Evolutionary conservation across 345 rosid species (phyloP).

Genomic region (Bruguiera sexangula): DNA sequence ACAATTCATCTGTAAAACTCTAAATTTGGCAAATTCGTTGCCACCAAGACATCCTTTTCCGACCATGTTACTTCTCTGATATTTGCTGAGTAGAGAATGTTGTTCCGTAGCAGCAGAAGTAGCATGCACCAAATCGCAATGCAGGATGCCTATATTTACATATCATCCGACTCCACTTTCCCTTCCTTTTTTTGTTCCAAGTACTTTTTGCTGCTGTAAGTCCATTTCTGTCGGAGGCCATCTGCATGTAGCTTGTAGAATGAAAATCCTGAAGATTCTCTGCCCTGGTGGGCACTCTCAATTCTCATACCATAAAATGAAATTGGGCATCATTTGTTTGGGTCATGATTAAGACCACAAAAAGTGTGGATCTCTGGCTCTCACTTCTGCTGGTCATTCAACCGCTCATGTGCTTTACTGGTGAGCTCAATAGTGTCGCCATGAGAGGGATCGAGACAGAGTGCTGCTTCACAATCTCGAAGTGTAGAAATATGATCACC

Average conservation of each 20-base stretch:
- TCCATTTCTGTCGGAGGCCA: constrained; percentile 9
- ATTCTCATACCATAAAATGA: too few relatives aligned
- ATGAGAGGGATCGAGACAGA: constrained; percentile 73
- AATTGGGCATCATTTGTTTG: too few relatives aligned
- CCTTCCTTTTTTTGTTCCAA: constrained; percentile 13
- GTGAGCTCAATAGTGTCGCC: constrained; percentile 63
- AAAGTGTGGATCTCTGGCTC: constrained; percentile 14
- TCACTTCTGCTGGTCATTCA: constrained; percentile 37
- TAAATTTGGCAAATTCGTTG: constrained; percentile 3
- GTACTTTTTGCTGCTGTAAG: neutral
- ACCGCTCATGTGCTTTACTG: constrained; percentile 42
- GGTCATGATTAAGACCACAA: constrained; percentile 10
- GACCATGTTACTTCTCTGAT: constrained; percentile 10
- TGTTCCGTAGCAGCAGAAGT: constrained; percentile 18
- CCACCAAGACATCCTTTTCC: constrained; percentile 20
- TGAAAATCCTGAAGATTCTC: constrained; percentile 27
- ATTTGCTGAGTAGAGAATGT: neutral
- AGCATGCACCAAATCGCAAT: constrained; percentile 34
- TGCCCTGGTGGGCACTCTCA: constrained; percentile 14
- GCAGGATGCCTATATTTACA: constrained; percentile 25
- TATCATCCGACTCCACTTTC: constrained; percentile 32
- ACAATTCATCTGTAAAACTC: constrained; percentile 10
- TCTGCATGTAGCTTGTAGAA: constrained; percentile 17
- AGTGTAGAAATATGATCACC: constrained; percentile 50
- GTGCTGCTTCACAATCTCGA: constrained; percentile 95